These are phyloP conservation scores for Aegilops sharonensis DNA, from an alignment of 176 grass and related monocot genomes.

Conservation along the genomic window DNA sequence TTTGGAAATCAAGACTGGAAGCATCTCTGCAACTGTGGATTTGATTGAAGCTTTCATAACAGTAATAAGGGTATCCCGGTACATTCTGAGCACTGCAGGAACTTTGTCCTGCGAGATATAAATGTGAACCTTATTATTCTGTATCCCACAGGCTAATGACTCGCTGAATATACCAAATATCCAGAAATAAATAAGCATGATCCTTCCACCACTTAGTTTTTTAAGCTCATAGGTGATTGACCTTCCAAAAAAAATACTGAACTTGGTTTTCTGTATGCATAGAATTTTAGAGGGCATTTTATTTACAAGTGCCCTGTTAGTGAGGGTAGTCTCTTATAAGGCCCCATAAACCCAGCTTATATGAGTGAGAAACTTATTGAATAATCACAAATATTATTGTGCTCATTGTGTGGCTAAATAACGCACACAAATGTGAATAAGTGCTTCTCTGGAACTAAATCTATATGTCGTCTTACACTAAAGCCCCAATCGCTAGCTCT, in stretches of 20 bases:
- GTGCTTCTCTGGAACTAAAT: not conserved
- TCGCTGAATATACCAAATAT: not conserved
- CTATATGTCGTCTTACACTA: not conserved
- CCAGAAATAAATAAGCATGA: constrained; percentile 17
- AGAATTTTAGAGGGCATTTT: not conserved
- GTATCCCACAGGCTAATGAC: constrained; percentile 16
- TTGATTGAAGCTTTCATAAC: constrained; percentile 99
- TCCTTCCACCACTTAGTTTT: not conserved
- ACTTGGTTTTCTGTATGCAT: not conserved
- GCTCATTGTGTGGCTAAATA: not conserved
- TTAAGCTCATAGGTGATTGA: not conserved
- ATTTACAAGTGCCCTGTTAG: not conserved
- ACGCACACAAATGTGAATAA: not conserved
- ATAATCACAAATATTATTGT: not conserved
- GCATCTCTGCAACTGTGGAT: constrained; percentile 87
- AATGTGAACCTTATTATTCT: constrained; percentile 17
- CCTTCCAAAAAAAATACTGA: not conserved
- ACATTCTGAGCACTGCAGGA: constrained; percentile 83
- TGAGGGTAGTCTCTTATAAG: not conserved
- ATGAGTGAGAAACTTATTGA: not conserved
- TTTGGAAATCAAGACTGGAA: constrained; percentile 75
- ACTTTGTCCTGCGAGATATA: constrained; percentile 75
- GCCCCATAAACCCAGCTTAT: not conserved
- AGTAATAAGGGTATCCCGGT: constrained; percentile 95
- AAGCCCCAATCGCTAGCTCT: not conserved